These are phyloP conservation scores for Jimgerdemannia lactiflua DNA, from an alignment of 192 early-diverging fungal genomes.

Conservation along the genomic window DNA sequence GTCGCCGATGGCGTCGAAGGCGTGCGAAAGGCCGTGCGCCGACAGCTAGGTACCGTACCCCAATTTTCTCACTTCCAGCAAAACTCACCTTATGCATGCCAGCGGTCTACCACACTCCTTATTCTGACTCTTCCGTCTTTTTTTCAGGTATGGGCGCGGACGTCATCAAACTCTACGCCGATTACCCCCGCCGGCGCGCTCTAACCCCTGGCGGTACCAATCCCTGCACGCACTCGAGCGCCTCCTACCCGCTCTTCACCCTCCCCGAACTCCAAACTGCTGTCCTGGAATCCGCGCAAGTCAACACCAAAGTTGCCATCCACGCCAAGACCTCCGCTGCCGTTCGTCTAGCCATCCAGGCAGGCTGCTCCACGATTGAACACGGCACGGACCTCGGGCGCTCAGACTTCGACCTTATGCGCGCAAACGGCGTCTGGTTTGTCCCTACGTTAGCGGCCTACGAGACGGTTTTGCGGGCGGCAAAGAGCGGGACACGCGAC, in stretches of 20 bases:
- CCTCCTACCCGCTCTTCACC: not conserved
- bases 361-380: not conserved
- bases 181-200: not conserved
- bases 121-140: not conserved
- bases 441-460: conserved; percentile 2
- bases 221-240: not conserved
- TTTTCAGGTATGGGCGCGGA: not conserved
- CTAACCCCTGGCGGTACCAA: no score
- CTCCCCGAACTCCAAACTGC: not conserved
- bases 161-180: conserved; percentile 1
- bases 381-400: not conserved
- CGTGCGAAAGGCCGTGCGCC: not conserved
- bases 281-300: not conserved
- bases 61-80: no score
- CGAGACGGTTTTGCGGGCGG: not conserved
- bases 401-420: not conserved
- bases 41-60: conserved; percentile 2
- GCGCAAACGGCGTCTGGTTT: not conserved
- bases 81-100: no score
- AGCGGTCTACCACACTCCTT: not conserved
- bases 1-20: not conserved
- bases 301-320: conserved; percentile 1
- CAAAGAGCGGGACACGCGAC: not conserved
- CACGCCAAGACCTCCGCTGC: not conserved
- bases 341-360: not conserved